Evolutionary conservation across 2,329 filamentous ascomycete species (phyloP), one percentile per base, ranked within the genome.

Genomic region (Fonsecaea nubica): DNA sequence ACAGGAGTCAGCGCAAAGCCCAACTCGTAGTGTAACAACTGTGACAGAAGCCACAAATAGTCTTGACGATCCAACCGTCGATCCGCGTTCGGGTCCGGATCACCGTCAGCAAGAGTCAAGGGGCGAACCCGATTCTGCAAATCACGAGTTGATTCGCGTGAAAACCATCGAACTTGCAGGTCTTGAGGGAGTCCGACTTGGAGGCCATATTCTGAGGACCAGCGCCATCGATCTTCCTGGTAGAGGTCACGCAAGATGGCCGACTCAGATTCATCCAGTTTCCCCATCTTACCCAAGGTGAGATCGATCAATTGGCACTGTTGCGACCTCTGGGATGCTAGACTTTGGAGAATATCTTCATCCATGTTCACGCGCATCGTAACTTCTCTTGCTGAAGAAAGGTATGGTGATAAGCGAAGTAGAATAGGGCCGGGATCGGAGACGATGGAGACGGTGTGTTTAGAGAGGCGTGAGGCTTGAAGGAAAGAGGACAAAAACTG

Each of bases 181-280:
- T 62, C 59, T 32, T 62, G 50, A 18, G 60, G 50, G 10, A 62
- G 54, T 18, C 33, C 60, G 8, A 62, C 60, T 9, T 55, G 60
- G 21, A 56, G 35, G 18, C 59, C 60, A 40, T 45, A n/a, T 13
- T 32, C 18, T 18, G 50, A 36, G 15, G 32, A 18, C 60, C 60
- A 62, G 35, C 52, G 33, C 60, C 60, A 62, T 32, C 50, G 53
- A 15, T 36, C 21, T n/a, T 54, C 48, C 2, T 25, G 33, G 48
- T 45, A 50, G 3, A 61, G 33, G 6, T 25, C 33, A 13, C 3
- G 33, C 50, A 54, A 38, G 35, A 48, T 25, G 45, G 45, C 25
- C 8, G 35, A 8, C 32, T 30, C 21, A 30, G 21, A 4, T 30
- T 35, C 30, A 15, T 55, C 3, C 15, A 55, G 30, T 33, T 33